A percentile compares a stretch with the other conserved stretches of the same genome.
Conservation (phyloP, 305 asterid genomes). For the Solanum aculeatissimum region DNA sequence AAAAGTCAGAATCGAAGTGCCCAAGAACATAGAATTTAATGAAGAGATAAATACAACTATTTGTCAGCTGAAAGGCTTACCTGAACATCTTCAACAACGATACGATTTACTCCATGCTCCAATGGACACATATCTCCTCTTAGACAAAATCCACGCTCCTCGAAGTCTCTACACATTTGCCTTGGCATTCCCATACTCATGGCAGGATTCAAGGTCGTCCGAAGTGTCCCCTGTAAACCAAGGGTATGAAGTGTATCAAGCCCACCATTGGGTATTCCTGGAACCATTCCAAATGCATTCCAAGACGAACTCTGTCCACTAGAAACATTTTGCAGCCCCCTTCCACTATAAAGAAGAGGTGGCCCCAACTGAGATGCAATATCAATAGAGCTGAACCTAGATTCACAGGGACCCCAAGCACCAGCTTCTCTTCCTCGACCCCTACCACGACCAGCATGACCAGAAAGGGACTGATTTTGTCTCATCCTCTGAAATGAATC, state of each 20-base stretch:
- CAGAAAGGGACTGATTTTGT: constrained; percentile 44
- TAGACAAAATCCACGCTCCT: constrained; percentile 98
- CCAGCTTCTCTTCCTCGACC: constrained; percentile 72
- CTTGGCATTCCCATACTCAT: constrained; percentile 59
- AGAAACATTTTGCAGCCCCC: constrained; percentile 58
- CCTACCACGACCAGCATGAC: constrained; percentile 47
- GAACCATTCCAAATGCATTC: constrained; percentile 78
- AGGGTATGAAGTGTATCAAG: constrained; percentile 76
- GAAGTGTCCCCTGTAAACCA: constrained; percentile 59
- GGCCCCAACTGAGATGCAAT: constrained; percentile 58
- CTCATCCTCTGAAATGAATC: constrained; percentile 55
- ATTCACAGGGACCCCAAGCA: constrained; percentile 62
- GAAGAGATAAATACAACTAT: neutral
- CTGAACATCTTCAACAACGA: constrained; percentile 98
- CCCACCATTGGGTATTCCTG: constrained; percentile 72
- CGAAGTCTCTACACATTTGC: constrained; percentile 94
- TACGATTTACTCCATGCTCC: constrained; percentile 98
- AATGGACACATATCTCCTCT: constrained; percentile 99
- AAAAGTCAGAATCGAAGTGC: neutral
- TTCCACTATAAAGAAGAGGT: constrained; percentile 60
- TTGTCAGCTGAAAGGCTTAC: constrained; percentile 21
- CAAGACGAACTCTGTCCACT: constrained; percentile 48
- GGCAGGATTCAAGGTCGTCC: constrained; percentile 57
- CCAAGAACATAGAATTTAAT: neutral
- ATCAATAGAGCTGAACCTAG: constrained; percentile 72